Evolutionary conservation across 2,329 filamentous ascomycete species (phyloP).

Genomic region (Westerdykella sp.): DNA sequence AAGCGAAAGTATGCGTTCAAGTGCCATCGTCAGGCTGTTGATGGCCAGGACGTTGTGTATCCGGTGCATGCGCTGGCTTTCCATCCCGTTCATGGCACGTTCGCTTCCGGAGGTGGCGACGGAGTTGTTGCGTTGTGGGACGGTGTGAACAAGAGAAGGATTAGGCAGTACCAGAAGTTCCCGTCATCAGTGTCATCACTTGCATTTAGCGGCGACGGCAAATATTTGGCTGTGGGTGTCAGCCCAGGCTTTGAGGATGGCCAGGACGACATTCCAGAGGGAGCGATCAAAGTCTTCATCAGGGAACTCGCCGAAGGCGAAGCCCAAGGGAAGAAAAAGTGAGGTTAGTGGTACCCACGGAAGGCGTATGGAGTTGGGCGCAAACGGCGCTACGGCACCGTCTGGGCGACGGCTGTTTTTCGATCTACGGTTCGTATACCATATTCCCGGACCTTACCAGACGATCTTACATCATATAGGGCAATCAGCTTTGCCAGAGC

Average conservation of each 20-base stretch:
- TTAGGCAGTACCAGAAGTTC: conserved; percentile 83
- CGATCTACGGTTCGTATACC: too few species aligned
- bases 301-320: conserved; percentile 81
- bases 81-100: conserved; percentile 75
- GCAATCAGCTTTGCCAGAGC: too few species aligned
- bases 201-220: conserved; percentile 71
- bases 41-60: conserved; percentile 75
- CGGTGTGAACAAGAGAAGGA: conserved; percentile 79
- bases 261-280: conserved; percentile 71
- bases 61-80: conserved; percentile 87
- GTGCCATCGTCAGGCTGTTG: conserved; percentile 76
- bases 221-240: conserved; percentile 69
- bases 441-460: too few species aligned
- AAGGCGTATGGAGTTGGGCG: not conserved
- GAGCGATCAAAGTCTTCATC: conserved; percentile 67
- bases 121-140: conserved; percentile 93
- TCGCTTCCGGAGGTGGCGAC: conserved; percentile 84
- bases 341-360: not conserved
- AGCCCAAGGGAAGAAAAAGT: conserved; percentile 76
- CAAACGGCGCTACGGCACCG: too few species aligned
- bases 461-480: too few species aligned
- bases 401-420: too few species aligned
- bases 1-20: conserved; percentile 97
- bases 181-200: conserved; percentile 71
- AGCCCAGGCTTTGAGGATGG: conserved; percentile 87